Percentiles rank a stretch among this genome's conserved stretches.
phyloP scores from a whole-genome alignment of 1,139 yeast genomes.

The Lipomyces yarrowii region DNA sequence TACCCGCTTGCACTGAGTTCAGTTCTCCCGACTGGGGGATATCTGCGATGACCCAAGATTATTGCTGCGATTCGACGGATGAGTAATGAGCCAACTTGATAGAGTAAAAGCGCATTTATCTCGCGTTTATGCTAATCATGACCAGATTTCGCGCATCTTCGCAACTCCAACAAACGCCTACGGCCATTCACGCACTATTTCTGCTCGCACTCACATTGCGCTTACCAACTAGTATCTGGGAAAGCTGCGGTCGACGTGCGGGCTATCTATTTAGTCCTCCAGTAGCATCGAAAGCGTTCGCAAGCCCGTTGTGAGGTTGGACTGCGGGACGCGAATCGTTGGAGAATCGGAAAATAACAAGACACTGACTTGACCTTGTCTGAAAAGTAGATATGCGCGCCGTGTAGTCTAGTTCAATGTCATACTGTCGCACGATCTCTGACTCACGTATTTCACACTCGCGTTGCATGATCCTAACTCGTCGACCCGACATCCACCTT shows the following conservation, averaged over 20 bases:
- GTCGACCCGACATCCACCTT: slow-evolving; percentile 73
- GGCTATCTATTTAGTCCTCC: slow-evolving; percentile 78
- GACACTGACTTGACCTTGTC: slow-evolving; percentile 11
- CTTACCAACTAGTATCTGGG: slow-evolving; percentile 75
- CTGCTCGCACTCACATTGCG: no score
- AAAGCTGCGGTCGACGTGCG: slow-evolving; percentile 57
- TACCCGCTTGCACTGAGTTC: no score
- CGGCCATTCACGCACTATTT: no score
- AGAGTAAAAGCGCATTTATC: no score
- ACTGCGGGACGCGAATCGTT: slow-evolving; percentile 88
- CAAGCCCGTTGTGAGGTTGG: slow-evolving; percentile 51
- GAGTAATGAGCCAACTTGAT: no score
- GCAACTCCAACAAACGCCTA: no score
- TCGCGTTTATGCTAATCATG: no score
- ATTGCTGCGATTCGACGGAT: no score
- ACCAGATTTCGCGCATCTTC: no score
- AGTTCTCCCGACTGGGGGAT: no score
- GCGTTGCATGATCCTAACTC: slow-evolving; percentile 66
- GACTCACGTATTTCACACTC: slow-evolving; percentile 56
- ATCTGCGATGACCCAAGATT: no score
- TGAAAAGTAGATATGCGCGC: slow-evolving; percentile 76
- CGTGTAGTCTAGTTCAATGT: slow-evolving; percentile 86
- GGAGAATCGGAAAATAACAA: slow-evolving; percentile 80
- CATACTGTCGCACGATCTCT: slow-evolving; percentile 64
- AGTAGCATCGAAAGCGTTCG: slow-evolving; percentile 59